Percentiles rank a stretch among this genome's conserved stretches.
These are phyloP conservation scores for Trichoderma sp. DNA, from an alignment of 2,329 filamentous ascomycete species.

Conservation along the genomic window DNA sequence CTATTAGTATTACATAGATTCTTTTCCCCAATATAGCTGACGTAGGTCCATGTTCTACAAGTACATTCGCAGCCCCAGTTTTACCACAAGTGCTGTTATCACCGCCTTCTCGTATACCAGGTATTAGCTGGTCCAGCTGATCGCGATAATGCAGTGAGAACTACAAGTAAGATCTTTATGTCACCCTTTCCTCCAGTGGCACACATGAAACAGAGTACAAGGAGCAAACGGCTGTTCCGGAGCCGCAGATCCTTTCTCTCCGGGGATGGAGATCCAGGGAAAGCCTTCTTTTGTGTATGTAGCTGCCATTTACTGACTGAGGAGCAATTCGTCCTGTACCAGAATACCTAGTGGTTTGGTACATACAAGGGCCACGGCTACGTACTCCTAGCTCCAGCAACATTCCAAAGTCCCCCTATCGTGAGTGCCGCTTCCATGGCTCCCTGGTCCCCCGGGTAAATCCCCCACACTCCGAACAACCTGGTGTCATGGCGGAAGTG, in stretches of 20 bases:
- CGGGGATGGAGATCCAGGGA: background rate
- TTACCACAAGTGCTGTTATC: background rate
- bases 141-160: slow-evolving; percentile 2
- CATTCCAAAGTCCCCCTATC: background rate
- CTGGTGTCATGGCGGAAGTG: background rate
- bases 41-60: background rate
- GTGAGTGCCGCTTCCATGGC: slow-evolving; percentile 6
- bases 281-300: background rate
- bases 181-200: background rate
- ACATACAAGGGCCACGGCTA: background rate
- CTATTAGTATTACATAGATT: background rate
- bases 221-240: background rate
- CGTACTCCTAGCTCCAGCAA: background rate
- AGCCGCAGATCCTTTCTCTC: background rate
- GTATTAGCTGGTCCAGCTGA: background rate
- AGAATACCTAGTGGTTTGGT: background rate
- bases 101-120: background rate
- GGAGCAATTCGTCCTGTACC: background rate
- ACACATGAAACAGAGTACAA: background rate
- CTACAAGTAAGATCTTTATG: slow-evolving; percentile 10
- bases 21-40: background rate
- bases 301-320: background rate
- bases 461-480: slow-evolving; percentile 13
- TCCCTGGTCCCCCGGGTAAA: background rate
- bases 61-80: background rate